phyloP scores from a whole-genome alignment of 345 rosid genomes.

The Cardamine chenopodiifolia region DNA sequence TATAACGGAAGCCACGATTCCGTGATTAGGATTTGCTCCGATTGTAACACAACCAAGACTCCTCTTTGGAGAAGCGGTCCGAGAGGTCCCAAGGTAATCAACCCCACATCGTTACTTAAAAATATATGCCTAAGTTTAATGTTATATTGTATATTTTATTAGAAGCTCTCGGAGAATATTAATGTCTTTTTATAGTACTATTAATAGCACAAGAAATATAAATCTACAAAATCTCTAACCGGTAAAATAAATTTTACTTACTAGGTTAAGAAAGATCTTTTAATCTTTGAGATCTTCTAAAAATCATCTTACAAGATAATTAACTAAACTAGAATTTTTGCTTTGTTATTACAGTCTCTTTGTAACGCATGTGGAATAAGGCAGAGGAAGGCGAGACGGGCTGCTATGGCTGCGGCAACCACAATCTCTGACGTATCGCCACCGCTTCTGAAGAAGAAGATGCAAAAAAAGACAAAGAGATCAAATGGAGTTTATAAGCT shows the following conservation, averaged over 20 bases:
- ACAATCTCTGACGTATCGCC: constrained; percentile 4
- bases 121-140: neutral
- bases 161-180: neutral
- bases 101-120: neutral
- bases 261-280: neutral
- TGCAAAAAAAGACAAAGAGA: constrained; percentile 35
- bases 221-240: neutral
- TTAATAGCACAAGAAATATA: neutral
- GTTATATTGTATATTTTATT: neutral
- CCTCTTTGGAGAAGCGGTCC: constrained; percentile 99
- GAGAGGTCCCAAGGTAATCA: constrained; percentile 84
- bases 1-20: constrained; percentile 44
- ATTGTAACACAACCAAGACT: constrained; percentile 91
- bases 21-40: constrained; percentile 57
- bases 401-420: constrained; percentile 58
- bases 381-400: constrained; percentile 86
- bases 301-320: neutral
- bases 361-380: constrained; percentile 97
- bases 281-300: neutral
- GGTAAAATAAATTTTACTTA: neutral
- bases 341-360: constrained; percentile 60
- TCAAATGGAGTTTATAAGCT: neutral
- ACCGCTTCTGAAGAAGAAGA: constrained; percentile 25
- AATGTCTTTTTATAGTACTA: neutral
- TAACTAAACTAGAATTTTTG: neutral